A percentile compares a stretch with the other conserved stretches of the same genome.
phyloP scores from a whole-genome alignment of 768 basidiomycete species.

The Fomitopsis serialis region DNA sequence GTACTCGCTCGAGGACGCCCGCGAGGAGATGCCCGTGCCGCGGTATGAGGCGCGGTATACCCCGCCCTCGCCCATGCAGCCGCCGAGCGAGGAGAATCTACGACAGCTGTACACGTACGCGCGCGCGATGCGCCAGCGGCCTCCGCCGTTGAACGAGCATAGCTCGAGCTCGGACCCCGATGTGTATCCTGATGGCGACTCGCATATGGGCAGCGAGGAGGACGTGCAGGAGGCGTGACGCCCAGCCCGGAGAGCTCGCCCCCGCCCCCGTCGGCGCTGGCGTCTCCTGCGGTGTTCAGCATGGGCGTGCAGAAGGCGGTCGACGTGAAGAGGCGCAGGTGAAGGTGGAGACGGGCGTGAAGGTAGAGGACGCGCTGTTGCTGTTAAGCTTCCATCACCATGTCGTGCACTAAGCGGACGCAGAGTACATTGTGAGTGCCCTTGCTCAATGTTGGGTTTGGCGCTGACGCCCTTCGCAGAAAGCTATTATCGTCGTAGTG shows the following conservation, averaged over 20 bases:
- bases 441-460: background rate
- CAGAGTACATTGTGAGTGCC: background rate
- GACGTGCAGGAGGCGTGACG: slow-evolving; percentile 70
- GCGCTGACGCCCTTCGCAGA: background rate
- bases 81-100: background rate
- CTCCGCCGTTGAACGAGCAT: background rate
- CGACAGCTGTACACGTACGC: background rate
- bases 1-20: background rate
- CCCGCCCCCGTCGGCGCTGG: slow-evolving; percentile 26
- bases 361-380: slow-evolving; percentile 69
- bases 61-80: background rate
- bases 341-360: slow-evolving; percentile 41
- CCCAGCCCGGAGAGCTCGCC: slow-evolving; percentile 55
- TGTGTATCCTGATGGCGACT: slow-evolving; percentile 23
- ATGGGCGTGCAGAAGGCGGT: slow-evolving; percentile 11
- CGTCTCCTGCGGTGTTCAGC: background rate
- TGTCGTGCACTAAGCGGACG: background rate
- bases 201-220: slow-evolving; percentile 57
- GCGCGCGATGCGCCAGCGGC: background rate
- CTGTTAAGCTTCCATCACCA: slow-evolving; percentile 67
- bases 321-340: background rate
- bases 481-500: background rate
- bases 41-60: background rate
- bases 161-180: background rate
- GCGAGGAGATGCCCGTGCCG: background rate